Evolutionary conservation across 164 flowering plant species (phyloP), one percentile per base, ranked within the genome.

Genomic region (Magnolia kwangsiensis): DNA sequence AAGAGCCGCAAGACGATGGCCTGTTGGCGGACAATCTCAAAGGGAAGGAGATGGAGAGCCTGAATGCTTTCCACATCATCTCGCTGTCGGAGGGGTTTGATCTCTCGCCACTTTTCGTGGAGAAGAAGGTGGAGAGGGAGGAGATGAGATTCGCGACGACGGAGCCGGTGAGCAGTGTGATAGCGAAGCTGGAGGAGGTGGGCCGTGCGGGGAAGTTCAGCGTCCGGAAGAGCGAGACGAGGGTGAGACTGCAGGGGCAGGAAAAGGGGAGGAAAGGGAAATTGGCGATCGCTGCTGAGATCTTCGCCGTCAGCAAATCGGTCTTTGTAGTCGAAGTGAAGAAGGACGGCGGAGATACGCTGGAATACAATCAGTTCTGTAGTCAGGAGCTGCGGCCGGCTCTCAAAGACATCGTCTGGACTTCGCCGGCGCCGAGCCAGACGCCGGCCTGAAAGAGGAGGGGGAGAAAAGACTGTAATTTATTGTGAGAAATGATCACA

Each of bases 301-400:
- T 91, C 1, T 89, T 84, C 73, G 84, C 91, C 2, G 81, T 91
- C 79, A 59, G 92, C 75, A 37, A 89, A 90, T 73, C 80, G 63
- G 83, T 91, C 50, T 27, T 85, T 74, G 88, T 91, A 77, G 93
- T 91, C 81, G 89, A 89, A 72, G 91, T 91, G 82, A 90, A 84
- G 88, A 91, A 91, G 64, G 82, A 87, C 76, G 75, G 86, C 7
- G 96, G 96, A 0, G 96, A 91, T 69, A 88, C 89, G 0, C 67
- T 90, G 74, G 95, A 91, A 83, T 91, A 90, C 76, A 87, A 86
- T 72, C 87, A 84, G 75, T 90, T 91, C 87, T 90, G 92, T 74
- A 81, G 84, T 68, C 85, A 86, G 63, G 90, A 88, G 78, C 87
- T 91, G 64, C 76, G 92, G 55, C 96, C 96, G 51, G 91, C 89